Evolutionary conservation across 805 yeast species (phyloP), one percentile per base, ranked within the genome.

Genomic region (Suhomyces sp.): DNA sequence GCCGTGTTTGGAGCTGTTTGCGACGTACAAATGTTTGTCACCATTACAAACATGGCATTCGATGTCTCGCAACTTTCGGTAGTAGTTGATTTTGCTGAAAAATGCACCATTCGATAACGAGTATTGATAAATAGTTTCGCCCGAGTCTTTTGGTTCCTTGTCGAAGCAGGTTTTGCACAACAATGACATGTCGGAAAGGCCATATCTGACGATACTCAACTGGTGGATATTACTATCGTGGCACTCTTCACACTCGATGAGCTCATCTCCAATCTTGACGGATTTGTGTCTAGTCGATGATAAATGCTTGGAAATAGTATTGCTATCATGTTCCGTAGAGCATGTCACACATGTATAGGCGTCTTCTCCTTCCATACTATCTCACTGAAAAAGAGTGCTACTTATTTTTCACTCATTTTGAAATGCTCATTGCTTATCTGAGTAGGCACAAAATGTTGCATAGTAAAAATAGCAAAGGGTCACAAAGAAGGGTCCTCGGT

Each of bases 191-290:
- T 82, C 86, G 15, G 79, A 74, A 27, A 84, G 81, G 1, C 84
- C 87, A 61, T 74, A 80, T 38, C 87, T 64, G 6, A 79, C 69
- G 45, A 83, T 70, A 48, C 70, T 74, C 50, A 83, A 67, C 59
- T 77, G 79, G 63, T 82, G 86, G 47, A 84, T 73, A 58, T 82
- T 83, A 38, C 73, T 58, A 58, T 82, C 81, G 19, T 72, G 72
- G 64, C 88, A 84, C 42, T 78, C 81, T 60, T 82, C 86, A 64
- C 88, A 84, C 56, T 72, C 74, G 2, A 84, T 62, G 8, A 64
- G 66, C 57, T 82, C 85, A 8, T 66, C 72, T 5, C 60, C 63
- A 55, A 71, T 71, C 29, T 58, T 52, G 5, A 82, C 74, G 1
- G 74, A 65, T 59, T 79, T 82, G 69, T 83, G 88, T 50, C 87